Conservation (phyloP, 2,329 filamentous ascomycete species). For the Chaetomiaceae sp. region DNA sequence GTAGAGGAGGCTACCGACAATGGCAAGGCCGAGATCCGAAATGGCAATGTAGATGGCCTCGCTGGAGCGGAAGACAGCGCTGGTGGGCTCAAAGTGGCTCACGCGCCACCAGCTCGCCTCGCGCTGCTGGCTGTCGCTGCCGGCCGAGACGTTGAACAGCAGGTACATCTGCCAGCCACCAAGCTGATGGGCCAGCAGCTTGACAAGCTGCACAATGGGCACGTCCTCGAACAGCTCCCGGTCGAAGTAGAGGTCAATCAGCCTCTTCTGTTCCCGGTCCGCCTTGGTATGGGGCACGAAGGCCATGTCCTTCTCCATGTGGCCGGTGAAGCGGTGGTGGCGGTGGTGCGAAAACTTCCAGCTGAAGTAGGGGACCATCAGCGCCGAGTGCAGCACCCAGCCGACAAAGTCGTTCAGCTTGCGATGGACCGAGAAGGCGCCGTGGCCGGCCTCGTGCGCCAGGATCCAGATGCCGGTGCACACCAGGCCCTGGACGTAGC, state of each 20-base stretch:
- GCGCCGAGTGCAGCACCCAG: slow-evolving; percentile 60
- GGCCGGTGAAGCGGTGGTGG: slow-evolving; percentile 64
- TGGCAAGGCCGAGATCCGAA: slow-evolving; percentile 55
- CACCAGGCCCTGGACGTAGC: slow-evolving; percentile 60
- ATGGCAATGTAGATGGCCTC: slow-evolving; percentile 54
- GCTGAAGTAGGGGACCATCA: slow-evolving; percentile 67
- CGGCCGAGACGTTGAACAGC: slow-evolving; percentile 53
- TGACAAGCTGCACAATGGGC: slow-evolving; percentile 50
- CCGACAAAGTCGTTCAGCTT: slow-evolving; percentile 58
- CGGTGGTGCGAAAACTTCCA: slow-evolving; percentile 68
- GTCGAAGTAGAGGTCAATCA: slow-evolving; percentile 40
- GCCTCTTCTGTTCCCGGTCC: slow-evolving; percentile 33
- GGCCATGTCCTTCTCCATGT: slow-evolving; percentile 64
- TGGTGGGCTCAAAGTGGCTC: slow-evolving; percentile 59
- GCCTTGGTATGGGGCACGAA: slow-evolving; percentile 52
- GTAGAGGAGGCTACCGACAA: slow-evolving; percentile 49
- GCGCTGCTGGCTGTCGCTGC: slow-evolving; percentile 44
- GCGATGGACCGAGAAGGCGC: slow-evolving; percentile 57
- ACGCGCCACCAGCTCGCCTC: slow-evolving; percentile 41
- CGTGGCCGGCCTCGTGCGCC: slow-evolving; percentile 67
- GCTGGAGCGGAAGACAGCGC: slow-evolving; percentile 55
- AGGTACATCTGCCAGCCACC: slow-evolving; percentile 63
- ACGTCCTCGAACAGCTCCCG: slow-evolving; percentile 59
- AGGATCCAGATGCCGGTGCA: slow-evolving; percentile 68
- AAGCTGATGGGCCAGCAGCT: slow-evolving; percentile 58